phyloP scores from a whole-genome alignment of 352 stramenopile species.

The Elongisporangium undulatum region DNA sequence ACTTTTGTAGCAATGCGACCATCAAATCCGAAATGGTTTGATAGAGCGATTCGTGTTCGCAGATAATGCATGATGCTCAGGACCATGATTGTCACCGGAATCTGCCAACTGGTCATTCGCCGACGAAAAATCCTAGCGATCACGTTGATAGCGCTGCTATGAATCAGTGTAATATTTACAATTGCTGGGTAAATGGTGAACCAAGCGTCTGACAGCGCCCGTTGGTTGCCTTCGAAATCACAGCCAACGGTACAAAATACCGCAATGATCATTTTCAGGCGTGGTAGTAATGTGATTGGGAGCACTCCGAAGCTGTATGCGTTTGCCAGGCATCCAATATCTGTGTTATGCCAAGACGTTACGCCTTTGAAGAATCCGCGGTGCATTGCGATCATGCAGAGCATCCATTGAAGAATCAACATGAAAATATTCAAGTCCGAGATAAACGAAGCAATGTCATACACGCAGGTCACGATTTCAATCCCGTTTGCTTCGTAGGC shows the following conservation, averaged over 20 bases:
- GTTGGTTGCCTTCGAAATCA: conserved; percentile 41
- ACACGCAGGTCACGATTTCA: conserved; percentile 16
- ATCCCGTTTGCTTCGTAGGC: conserved; percentile 9
- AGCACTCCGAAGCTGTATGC: conserved; percentile 33
- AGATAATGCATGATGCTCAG: conserved; percentile 12
- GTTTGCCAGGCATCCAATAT: conserved; percentile 30
- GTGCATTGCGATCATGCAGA: conserved; percentile 33
- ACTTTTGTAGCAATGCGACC: conserved; percentile 10
- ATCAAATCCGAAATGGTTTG: conserved; percentile 11
- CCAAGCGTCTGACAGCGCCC: conserved; percentile 31
- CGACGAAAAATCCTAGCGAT: conserved; percentile 24
- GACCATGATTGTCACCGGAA: conserved; percentile 12
- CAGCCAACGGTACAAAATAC: conserved; percentile 37
- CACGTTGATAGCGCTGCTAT: conserved; percentile 45
- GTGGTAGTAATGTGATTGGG: conserved; percentile 31
- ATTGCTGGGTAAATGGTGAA: conserved; percentile 42
- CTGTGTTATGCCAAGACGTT: conserved; percentile 22
- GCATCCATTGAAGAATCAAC: conserved; percentile 36
- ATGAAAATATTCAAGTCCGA: conserved; percentile 29
- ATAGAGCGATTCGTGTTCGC: neutral
- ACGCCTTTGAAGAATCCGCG: conserved; percentile 12
- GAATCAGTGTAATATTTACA: conserved; percentile 26
- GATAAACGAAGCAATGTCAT: conserved; percentile 42
- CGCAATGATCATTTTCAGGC: conserved; percentile 32
- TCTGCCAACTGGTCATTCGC: conserved; percentile 15